Conservation (phyloP, 306 rosid genomes). For the Citrullus amarus region DNA sequence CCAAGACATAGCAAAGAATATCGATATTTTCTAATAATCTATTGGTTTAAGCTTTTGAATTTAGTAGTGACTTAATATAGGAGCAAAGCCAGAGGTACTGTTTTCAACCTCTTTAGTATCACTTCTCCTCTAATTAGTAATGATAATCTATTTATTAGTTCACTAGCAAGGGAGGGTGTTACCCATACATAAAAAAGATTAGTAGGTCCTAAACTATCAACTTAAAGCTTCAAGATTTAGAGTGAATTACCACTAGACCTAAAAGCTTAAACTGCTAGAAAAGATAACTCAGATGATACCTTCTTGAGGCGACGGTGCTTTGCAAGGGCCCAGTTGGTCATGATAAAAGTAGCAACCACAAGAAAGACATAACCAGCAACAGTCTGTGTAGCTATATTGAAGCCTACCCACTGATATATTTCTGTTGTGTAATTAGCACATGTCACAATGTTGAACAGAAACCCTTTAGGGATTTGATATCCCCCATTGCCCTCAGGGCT, state of each 20-base stretch:
- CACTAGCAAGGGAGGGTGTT: neutral
- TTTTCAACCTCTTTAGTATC: neutral
- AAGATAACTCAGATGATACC: slow-evolving; percentile 30
- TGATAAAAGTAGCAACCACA: slow-evolving; percentile 65
- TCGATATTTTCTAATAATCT: neutral
- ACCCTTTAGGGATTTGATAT: slow-evolving; percentile 85
- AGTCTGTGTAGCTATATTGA: slow-evolving; percentile 90
- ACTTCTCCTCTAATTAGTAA: neutral
- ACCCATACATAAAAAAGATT: too few species aligned
- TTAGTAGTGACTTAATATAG: neutral
- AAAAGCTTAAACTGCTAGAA: neutral
- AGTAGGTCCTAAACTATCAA: too few species aligned
- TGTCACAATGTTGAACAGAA: slow-evolving; percentile 83
- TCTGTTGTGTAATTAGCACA: slow-evolving; percentile 97
- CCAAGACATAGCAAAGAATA: neutral
- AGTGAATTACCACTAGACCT: neutral
- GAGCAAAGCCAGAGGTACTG: neutral
- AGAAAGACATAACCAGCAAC: slow-evolving; percentile 71
- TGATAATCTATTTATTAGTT: neutral
- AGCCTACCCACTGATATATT: slow-evolving; percentile 97
- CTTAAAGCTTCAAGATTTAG: too few species aligned
- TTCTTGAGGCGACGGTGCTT: slow-evolving; percentile 92
- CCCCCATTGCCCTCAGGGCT: slow-evolving; percentile 79
- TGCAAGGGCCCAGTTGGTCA: slow-evolving; percentile 95
- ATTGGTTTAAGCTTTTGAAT: neutral